Conservation (phyloP, 495 filamentous ascomycete species). For the Pseudoneurospora amorphoporcata region DNA sequence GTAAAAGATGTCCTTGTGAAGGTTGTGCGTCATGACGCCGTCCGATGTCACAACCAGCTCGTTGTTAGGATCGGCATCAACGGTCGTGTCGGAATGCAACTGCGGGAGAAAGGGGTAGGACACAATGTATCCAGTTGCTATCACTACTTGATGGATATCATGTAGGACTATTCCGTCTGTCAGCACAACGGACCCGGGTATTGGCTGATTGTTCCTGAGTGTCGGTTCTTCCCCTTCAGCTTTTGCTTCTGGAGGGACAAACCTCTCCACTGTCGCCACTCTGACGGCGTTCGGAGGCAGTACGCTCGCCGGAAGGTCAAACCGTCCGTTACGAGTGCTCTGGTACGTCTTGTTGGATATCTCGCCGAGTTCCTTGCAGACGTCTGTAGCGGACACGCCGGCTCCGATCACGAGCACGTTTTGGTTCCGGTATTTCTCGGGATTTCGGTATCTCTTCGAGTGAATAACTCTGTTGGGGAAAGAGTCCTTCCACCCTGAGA, state of each 20-base stretch:
- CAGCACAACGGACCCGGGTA: constrained; percentile 18
- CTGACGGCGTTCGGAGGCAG: constrained; percentile 39
- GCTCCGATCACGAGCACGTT: constrained; percentile 52
- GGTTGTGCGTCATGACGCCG: constrained; percentile 54
- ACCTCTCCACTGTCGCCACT: constrained; percentile 39
- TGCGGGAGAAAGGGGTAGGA: constrained; percentile 46
- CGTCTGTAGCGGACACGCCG: constrained; percentile 50
- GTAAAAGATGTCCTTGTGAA: constrained; percentile 59
- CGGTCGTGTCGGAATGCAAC: constrained; percentile 28
- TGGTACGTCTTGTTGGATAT: constrained; percentile 46
- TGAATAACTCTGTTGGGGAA: constrained; percentile 45
- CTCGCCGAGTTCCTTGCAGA: constrained; percentile 44
- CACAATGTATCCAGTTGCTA: constrained; percentile 59
- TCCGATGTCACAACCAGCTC: constrained; percentile 47
- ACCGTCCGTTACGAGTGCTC: constrained; percentile 45
- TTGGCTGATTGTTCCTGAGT: background rate
- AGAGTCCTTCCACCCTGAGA: constrained; percentile 40
- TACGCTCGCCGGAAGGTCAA: constrained; percentile 40
- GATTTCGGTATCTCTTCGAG: constrained; percentile 50
- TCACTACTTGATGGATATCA: constrained; percentile 43
- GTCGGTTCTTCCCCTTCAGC: constrained; percentile 4
- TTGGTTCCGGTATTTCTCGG: constrained; percentile 34
- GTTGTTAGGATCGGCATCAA: constrained; percentile 31
- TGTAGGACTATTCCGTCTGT: constrained; percentile 32
- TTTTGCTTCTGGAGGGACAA: constrained; percentile 8